These are phyloP conservation scores for Chrysosporium queenslandicum DNA, from an alignment of 2,329 filamentous ascomycete genomes.

Conservation along the genomic window DNA sequence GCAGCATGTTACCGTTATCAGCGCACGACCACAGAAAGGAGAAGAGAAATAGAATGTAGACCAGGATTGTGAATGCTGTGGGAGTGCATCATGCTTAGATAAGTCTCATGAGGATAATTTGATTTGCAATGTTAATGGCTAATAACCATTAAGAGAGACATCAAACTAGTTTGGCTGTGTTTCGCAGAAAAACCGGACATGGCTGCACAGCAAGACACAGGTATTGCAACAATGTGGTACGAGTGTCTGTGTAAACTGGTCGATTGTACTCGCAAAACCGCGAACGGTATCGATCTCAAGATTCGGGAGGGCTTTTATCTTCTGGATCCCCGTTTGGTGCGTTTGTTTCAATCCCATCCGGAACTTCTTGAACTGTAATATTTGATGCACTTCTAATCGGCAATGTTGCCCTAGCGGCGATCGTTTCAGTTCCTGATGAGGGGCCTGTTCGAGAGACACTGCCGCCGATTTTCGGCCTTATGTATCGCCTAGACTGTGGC, in stretches of 20 bases:
- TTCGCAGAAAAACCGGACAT: no score
- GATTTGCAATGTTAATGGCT: neutral
- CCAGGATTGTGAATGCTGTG: neutral
- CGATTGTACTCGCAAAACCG: no score
- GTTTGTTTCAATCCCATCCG: neutral
- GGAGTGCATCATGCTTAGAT: neutral
- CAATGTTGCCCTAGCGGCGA: neutral
- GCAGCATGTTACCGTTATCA: neutral
- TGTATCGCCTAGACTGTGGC: slow-evolving; percentile 30
- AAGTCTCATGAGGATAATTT: no score
- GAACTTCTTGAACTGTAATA: neutral
- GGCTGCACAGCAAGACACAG: no score
- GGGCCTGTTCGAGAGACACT: neutral
- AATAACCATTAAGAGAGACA: neutral
- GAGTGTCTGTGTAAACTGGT: no score
- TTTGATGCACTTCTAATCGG: neutral
- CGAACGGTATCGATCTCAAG: no score
- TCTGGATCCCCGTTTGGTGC: neutral
- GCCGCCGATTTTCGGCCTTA: slow-evolving; percentile 14
- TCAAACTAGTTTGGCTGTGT: neutral
- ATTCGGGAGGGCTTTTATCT: neutral
- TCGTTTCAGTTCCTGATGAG: neutral
- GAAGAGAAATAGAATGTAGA: neutral
- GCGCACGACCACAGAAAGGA: neutral
- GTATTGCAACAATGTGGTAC: no score